A percentile compares a stretch with the other conserved stretches of the same genome.
Evolutionary conservation across 1,139 yeast genomes (phyloP).

Genomic region (Maudiozyma humilis): DNA sequence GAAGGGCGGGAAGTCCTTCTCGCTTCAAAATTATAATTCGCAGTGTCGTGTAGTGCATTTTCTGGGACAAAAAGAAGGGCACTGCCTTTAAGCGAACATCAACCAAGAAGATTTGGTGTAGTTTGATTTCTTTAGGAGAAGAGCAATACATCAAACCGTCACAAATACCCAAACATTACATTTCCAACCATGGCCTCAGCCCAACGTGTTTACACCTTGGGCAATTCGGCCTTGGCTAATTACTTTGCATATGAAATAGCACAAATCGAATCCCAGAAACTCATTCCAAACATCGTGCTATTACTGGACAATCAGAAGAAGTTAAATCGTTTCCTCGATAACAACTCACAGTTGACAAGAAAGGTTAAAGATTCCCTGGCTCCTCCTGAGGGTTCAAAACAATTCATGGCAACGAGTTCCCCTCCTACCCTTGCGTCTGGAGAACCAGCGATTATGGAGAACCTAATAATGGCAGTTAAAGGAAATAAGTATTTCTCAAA

Average conservation of each 20-base stretch:
- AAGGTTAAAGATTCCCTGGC: background rate
- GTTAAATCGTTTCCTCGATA: constrained; percentile 35
- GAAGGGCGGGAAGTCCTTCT: too few relatives aligned
- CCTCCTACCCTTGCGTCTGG: constrained; percentile 33
- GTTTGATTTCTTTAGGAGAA: too few relatives aligned
- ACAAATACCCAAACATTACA: too few relatives aligned
- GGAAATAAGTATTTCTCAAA: constrained; percentile 48
- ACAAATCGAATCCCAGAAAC: constrained; percentile 29
- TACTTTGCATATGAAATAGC: constrained; percentile 35
- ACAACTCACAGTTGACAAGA: constrained; percentile 33
- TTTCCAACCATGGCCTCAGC: constrained; percentile 11
- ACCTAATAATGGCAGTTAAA: constrained; percentile 40
- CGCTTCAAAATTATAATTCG: too few relatives aligned
- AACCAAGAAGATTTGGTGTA: too few relatives aligned
- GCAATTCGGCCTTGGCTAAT: constrained; percentile 38
- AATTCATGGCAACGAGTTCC: constrained; percentile 33
- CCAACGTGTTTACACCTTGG: constrained; percentile 35
- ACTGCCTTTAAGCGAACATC: too few relatives aligned
- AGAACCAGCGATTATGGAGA: constrained; percentile 36
- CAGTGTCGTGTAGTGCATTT: too few relatives aligned
- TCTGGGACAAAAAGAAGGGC: background rate
- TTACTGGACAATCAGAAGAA: constrained; percentile 37
- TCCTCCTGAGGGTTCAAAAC: constrained; percentile 9
- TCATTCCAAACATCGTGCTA: constrained; percentile 36
- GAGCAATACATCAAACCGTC: too few relatives aligned